phyloP scores from a whole-genome alignment of 129 eudicot species.

The Calendula officinalis region DNA sequence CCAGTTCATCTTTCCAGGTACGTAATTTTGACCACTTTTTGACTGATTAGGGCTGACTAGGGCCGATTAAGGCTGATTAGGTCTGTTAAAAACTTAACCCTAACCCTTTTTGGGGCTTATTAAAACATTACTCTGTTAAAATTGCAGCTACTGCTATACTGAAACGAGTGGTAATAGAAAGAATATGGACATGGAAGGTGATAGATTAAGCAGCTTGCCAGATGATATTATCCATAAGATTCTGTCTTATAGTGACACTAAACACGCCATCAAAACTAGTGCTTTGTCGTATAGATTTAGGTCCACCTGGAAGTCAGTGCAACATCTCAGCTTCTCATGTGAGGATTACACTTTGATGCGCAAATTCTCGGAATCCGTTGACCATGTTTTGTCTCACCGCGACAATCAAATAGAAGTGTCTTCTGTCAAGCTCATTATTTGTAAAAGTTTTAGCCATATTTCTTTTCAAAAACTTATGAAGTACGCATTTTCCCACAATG shows the following conservation, averaged over 20 bases:
- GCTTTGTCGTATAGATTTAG: not conserved
- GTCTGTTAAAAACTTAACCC: no score
- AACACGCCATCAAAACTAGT: not conserved
- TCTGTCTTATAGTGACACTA: not conserved
- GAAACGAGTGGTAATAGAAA: not conserved
- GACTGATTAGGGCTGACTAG: no score
- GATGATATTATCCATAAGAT: not conserved
- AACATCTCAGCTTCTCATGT: slow-evolving; percentile 1
- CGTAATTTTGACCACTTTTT: no score
- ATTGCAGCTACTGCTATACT: no score
- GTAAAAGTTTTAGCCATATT: not conserved
- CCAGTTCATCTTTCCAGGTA: no score
- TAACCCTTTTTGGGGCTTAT: not conserved
- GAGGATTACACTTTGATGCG: not conserved
- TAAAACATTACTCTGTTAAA: not conserved
- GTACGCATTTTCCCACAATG: slow-evolving; percentile 17
- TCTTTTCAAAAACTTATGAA: slow-evolving; percentile 3
- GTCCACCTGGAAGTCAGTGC: not conserved
- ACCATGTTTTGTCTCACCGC: not conserved
- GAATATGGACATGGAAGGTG: not conserved
- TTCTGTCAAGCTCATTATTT: not conserved
- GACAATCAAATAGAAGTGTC: slow-evolving; percentile 13
- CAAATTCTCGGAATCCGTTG: not conserved
- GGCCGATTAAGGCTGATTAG: no score
- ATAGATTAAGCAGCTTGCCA: slow-evolving; percentile 4